Evolutionary conservation across 2,329 filamentous ascomycete species (phyloP).

Genomic region (Fusarium sp.): DNA sequence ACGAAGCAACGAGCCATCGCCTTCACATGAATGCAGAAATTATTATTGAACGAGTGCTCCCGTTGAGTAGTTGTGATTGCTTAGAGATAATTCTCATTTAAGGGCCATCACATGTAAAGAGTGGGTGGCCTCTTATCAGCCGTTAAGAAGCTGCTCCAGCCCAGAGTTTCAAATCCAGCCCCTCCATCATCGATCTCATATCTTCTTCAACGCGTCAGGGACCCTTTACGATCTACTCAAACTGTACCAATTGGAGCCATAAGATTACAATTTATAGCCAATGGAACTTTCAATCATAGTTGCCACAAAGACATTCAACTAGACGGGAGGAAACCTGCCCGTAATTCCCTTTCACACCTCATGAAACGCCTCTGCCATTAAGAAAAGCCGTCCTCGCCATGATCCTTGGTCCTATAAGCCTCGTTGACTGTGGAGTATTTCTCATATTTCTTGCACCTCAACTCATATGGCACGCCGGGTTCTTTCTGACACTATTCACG

Average conservation of each 20-base stretch:
- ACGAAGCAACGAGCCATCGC: not conserved
- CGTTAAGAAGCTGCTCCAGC: not conserved
- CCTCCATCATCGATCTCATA: conserved; percentile 33
- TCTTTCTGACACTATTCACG: conserved; percentile 65
- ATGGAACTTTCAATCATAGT: not conserved
- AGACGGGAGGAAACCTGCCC: not conserved
- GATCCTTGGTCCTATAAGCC: conserved; percentile 78
- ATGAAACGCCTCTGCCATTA: conserved; percentile 9
- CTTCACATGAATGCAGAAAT: not conserved
- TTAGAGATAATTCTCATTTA: not conserved
- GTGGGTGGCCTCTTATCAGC: not conserved
- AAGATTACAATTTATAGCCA: not conserved
- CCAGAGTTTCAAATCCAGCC: conserved; percentile 9
- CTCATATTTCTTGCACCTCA: conserved; percentile 75
- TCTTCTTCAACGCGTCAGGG: conserved; percentile 28
- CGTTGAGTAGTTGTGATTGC: not conserved
- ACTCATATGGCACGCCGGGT: conserved; percentile 71
- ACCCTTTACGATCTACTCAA: not conserved
- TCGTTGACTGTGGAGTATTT: conserved; percentile 79
- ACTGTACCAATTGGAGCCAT: conserved; percentile 1
- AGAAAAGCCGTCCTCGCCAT: conserved; percentile 54
- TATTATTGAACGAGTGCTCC: not conserved
- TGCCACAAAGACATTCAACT: not conserved
- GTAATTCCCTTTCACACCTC: conserved; percentile 1
- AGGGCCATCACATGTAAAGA: conserved; percentile 20